Evolutionary conservation across 2,329 filamentous ascomycete species (phyloP), one percentile per base, ranked within the genome.

Genomic region (Cercospora nicotianae): DNA sequence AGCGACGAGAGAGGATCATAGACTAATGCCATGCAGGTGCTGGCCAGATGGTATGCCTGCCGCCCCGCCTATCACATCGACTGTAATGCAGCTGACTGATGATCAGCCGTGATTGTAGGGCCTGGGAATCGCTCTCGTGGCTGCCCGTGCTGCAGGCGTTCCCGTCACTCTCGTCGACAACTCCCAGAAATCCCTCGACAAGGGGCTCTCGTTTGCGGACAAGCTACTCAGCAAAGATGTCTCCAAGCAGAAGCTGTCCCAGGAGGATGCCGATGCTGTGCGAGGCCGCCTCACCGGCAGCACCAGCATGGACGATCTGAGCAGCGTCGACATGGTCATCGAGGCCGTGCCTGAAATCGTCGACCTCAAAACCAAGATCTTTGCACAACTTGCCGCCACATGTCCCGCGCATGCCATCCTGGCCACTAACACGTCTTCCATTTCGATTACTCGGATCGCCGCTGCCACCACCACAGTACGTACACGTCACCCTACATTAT

Each of bases 351-450:
- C 95, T 26, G 82, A 78, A 65, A 94, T 97, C 65, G 90, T 91
- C 48, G 84, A 90, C 62, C 87, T 99, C 71, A 99, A 99, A 82
- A 89, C 89, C 72, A 88, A 89, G 72, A 96, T 99, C 73, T 99
- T 99, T 82, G 83, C 87, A 72, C 86, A 90, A 76, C 86, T 99
- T 10, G 93, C 94, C 6, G 83, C 91, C 75, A 89, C 96, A 73
- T 94, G 91, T 73, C 90, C 93, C 10, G 84, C 89, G 63, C 93
- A 98, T 77, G 89, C 95, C 67, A 92, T 99, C 75, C 87, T 99
- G 39, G 94, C 95, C 5, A 99, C 95, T 70, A 99, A 99, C 83
- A 99, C 95, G 6, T 97, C 93, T n/a, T 97, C 93, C 69, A 99
- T 99, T 78, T 94, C 92, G 69, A 97, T 99, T 79, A 99, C 95